Base-by-base conservation (phyloP, 257 asterid species). In the Jacaranda mimosifolia region DNA sequence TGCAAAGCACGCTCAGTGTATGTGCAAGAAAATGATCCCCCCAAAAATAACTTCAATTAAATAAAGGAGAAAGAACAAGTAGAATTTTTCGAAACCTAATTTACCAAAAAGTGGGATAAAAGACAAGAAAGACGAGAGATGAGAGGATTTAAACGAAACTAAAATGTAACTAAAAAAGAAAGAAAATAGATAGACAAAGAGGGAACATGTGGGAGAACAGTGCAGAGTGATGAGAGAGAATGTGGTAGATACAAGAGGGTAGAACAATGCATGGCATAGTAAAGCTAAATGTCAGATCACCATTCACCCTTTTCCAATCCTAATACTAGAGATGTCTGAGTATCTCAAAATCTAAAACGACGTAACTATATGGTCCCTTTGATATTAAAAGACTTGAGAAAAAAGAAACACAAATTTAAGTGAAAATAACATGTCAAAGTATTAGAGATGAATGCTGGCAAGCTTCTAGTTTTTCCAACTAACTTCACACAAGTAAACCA, bases 291-390 rank as follows among this genome's bases (percentile, higher is more conserved):
- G 55, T 14, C 13, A 3, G 18, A 5, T 4, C 18, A 53, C 19
- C 17, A 53, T 53, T 53, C 6, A 14, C 21, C 59, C 59, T 53
- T 14, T 48, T 48, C 10, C 55, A 48, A 8, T 48, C 11, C 13
- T 48, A 48, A 17, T 53, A 3, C 4, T 14, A 53, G 2, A 53
- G 8, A 19, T 14, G 65, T 36, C 59, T 63, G 19, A 66, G 21
- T 4, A 57, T 76, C 75, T 64, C 72, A 19, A 68, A 62, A 7
- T 52, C 60, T 11, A 74, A 51, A 26, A 19, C 52, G 32, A 11
- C 5, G 40, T 42, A 52, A 38, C 38, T 38, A 18, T 17, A 64
- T 8, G 58, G 5, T 14, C 55, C 14, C 15, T 15, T 26, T 75
- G 21, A 53, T 17, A 19, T 19, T 18, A 9, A 11, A 56, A 13